These are phyloP conservation scores for Gossypium lobatum DNA, from an alignment of 441 rosid genomes.

Conservation along the genomic window DNA sequence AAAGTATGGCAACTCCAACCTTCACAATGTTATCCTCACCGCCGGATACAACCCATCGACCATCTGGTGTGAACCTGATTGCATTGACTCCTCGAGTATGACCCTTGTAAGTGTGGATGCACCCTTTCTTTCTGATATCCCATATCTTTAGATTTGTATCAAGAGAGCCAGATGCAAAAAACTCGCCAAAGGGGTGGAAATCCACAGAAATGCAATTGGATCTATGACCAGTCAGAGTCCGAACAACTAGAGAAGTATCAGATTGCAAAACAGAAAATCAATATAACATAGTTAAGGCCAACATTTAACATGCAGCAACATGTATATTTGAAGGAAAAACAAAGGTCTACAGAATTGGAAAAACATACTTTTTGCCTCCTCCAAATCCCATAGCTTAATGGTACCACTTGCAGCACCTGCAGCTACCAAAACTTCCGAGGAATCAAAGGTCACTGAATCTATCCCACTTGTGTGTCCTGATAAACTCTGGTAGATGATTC, in stretches of 20 bases:
- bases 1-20: constrained; percentile 39
- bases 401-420: constrained; percentile 99
- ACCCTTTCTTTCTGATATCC: constrained; percentile 98
- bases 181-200: constrained; percentile 98
- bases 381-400: constrained; percentile 96
- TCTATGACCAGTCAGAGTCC: constrained; percentile 91
- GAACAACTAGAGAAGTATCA: constrained; percentile 55
- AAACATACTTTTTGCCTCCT: constrained; percentile 90
- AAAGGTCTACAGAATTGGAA: not conserved
- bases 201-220: constrained; percentile 94
- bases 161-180: constrained; percentile 93
- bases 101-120: constrained; percentile 98
- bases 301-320: not conserved
- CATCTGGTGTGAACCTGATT: constrained; percentile 95
- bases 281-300: not conserved
- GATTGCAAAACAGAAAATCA: constrained; percentile 17
- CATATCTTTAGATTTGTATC: constrained; percentile 99
- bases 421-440: constrained; percentile 84
- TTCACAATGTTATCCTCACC: constrained; percentile 95
- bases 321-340: not conserved
- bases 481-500: constrained; percentile 53
- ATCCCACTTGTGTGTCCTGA: constrained; percentile 93
- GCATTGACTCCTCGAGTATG: constrained; percentile 97
- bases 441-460: constrained; percentile 93
- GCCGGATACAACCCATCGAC: constrained; percentile 99